phyloP scores from a whole-genome alignment of 202 grass and related monocot species.

The Cymbopogon flexuosus region DNA sequence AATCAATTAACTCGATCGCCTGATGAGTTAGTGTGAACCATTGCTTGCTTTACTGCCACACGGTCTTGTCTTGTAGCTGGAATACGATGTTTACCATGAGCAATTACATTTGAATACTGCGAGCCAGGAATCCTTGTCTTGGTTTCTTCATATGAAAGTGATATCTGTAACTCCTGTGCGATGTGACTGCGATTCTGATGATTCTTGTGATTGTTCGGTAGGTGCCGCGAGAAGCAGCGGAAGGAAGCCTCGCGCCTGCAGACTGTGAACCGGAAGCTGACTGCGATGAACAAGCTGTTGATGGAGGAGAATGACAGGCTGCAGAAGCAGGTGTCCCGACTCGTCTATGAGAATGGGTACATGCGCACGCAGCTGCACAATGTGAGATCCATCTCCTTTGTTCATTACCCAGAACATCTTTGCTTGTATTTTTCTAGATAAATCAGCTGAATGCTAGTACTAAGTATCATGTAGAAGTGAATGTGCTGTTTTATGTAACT shows the following conservation, averaged over 20 bases:
- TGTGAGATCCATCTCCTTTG: constrained; percentile 42
- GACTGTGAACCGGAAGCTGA: constrained; percentile 86
- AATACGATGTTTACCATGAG: constrained; percentile 13
- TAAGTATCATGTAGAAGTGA: not conserved
- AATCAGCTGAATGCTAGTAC: not conserved
- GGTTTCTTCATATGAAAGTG: constrained; percentile 32
- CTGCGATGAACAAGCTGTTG: constrained; percentile 97
- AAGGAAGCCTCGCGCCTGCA: constrained; percentile 95
- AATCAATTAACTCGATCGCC: not conserved
- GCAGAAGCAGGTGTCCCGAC: constrained; percentile 95
- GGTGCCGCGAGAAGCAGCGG: constrained; percentile 92
- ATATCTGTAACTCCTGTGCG: constrained; percentile 15
- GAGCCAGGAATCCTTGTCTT: not conserved
- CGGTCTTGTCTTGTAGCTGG: not conserved
- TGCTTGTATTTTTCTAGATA: not conserved
- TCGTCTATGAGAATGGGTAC: constrained; percentile 88
- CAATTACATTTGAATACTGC: not conserved
- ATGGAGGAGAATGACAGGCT: constrained; percentile 99
- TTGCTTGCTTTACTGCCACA: constrained; percentile 30
- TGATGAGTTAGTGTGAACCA: not conserved
- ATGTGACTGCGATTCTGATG: constrained; percentile 1
- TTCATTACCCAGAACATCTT: not conserved
- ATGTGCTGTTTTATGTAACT: not conserved
- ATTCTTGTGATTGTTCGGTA: constrained; percentile 21
- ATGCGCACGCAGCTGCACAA: constrained; percentile 77